Base-by-base conservation (phyloP, 192 early-diverging fungal species). In the Coemansia pectinata region DNA sequence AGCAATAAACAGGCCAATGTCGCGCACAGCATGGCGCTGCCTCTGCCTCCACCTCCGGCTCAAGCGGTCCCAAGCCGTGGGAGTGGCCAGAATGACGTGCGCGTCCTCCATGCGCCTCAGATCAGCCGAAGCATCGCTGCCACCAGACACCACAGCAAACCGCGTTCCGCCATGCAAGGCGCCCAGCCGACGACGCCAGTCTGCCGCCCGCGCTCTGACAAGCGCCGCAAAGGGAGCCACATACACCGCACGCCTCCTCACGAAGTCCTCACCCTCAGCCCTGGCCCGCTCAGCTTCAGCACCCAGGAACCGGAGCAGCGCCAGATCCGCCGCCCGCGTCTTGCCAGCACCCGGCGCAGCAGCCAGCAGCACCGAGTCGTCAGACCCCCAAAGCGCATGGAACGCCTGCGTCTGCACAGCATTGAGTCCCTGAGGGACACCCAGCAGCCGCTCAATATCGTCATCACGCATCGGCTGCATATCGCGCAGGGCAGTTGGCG, bases 401-500 rank as follows among this genome's bases (percentile, higher is more conserved):
- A 98, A 98, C 1, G 90, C 88, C 74, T 98, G 96, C 1, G 96
- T 96, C 85, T 99, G 98, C 44, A 99, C 91, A 12, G 96, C 93
- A 73, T 98, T 98, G 77, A 98, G 97, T 21, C 42, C 52, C 3
- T 0, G 12, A 12, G 41, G 12, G 15, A 25, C 14, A 48, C 41
- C 44, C 36, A 76, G 55, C 31, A 69, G 68, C 52, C 58, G 68
- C 77, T 95, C 95, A 72, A 88, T 93, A 57, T 86, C 90, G 11
- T 85, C 71, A 63, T 93, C 93, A 34, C 89, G 87, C 50, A 78
- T 78, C 14, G 96, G 95, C 77, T 97, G 93, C 76, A 98, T 79
- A 83, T 99, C 98, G 50, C 95, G 86, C 29, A 98, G 85, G 69
- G 96, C 94, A 0, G 98, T 98, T 38, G 95, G 97, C 21, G 98